Base-by-base conservation (phyloP, 257 asterid genomes). In the Solanum infundibuliforme region DNA sequence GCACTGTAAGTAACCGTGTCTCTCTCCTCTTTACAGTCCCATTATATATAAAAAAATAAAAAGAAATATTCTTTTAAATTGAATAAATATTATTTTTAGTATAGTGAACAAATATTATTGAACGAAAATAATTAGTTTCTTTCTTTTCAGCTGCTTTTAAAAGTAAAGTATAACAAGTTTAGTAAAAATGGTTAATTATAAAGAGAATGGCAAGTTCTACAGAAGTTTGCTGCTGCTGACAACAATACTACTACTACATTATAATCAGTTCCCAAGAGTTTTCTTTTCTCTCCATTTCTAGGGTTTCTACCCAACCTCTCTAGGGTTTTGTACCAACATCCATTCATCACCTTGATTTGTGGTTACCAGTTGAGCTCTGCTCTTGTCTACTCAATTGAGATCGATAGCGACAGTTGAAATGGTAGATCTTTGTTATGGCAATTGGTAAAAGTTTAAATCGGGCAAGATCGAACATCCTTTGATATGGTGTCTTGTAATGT, bases 241-340 rank as follows among this genome's bases (percentile, higher is more conserved):
- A 92, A 89, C 91, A 89, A 91, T 65, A n/a, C 32, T 92, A 91
- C 93, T 48, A 55, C 65, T 55, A 55, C 65, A 91, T 88, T 81
- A 89, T 90, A 91, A 92, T 62, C 98, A 92, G 84, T 89, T 94
- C 92, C 95, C 93, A 90, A 92, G 90, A 86, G 52, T 77, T 75
- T 87, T 83, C 86, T 89, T 88, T 88, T 87, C 87, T 92, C 90
- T 87, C 74, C 83, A 87, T 41, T 81, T 92, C 94, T 91, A 92
- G 95, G 95, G 93, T 91, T 93, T 91, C 88, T 90, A 88, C 87
- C 88, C 88, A 73, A 74, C 62, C 23, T 20, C 89, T 76, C 92
- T 94, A 91, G 96, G 96, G 96, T 89, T 94, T 92, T 92, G 95
- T 88, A 90, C 94, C 93, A 87, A 87, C 93, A 87, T 43, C 60